A percentile compares a stretch with the other conserved stretches of the same genome.
Evolutionary conservation across 306 rosid species (phyloP).

Genomic region (Casuarina equisetifolia): DNA sequence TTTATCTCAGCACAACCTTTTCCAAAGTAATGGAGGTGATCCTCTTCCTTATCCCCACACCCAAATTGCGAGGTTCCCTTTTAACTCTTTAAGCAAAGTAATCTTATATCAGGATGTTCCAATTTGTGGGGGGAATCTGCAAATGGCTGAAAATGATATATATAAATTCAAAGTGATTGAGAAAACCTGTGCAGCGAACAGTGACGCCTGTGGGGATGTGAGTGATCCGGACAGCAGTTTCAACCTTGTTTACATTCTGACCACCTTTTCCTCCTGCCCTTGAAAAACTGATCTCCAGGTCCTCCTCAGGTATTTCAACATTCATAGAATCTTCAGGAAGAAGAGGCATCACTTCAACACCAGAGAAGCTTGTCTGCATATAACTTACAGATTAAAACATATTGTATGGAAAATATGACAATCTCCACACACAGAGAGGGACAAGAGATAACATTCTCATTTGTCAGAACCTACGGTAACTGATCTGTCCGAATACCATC

Average conservation of each 20-base stretch:
- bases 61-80: neutral
- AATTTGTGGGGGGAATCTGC: too few species aligned
- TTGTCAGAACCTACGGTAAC: neutral
- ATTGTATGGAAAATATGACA: constrained; percentile 7
- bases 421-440: neutral
- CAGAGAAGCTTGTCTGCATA: constrained; percentile 92
- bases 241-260: constrained; percentile 95
- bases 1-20: neutral
- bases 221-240: constrained; percentile 95
- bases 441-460: neutral
- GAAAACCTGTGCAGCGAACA: constrained; percentile 86
- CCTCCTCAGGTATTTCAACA: constrained; percentile 95
- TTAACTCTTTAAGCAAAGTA: neutral
- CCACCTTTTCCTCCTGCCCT: constrained; percentile 99
- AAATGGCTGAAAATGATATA: neutral
- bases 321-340: constrained; percentile 83
- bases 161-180: constrained; percentile 12
- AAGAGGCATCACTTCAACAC: constrained; percentile 96
- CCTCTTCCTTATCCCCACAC: neutral
- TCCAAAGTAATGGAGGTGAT: neutral
- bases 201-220: constrained; percentile 98
- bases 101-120: too few species aligned
- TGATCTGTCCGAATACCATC: neutral
- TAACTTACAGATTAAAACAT: constrained; percentile 15
- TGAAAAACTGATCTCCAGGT: constrained; percentile 80